These are phyloP conservation scores for Ustilago crameri DNA, from an alignment of 1,284 basidiomycete species.

Conservation along the genomic window DNA sequence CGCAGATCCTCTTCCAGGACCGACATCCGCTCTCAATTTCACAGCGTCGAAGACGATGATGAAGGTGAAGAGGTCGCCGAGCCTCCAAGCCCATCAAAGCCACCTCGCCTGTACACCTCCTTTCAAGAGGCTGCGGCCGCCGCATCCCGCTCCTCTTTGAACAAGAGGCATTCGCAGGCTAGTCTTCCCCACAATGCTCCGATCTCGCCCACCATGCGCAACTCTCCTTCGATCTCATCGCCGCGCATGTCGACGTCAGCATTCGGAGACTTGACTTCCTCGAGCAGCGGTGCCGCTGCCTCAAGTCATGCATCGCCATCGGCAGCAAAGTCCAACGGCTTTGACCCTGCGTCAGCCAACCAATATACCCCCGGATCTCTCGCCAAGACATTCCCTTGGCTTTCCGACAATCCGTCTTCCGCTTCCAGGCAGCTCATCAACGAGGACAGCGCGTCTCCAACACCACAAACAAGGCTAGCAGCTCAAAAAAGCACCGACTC, in stretches of 20 bases:
- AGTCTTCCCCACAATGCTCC: constrained; percentile 18
- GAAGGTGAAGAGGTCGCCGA: constrained; percentile 11
- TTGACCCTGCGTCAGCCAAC: constrained; percentile 28
- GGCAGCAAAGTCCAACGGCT: constrained; percentile 10
- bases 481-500: constrained; percentile 16
- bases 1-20: constrained; percentile 36
- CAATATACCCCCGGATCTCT: constrained; percentile 36
- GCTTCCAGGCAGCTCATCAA: constrained; percentile 6
- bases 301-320: constrained; percentile 14
- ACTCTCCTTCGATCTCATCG: constrained; percentile 32
- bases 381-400: constrained; percentile 36
- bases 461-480: constrained; percentile 2
- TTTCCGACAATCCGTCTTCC: constrained; percentile 17
- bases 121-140: constrained; percentile 45
- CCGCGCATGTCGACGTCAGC: constrained; percentile 17
- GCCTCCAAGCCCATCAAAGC: constrained; percentile 4
- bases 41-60: constrained; percentile 16
- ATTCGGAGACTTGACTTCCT: constrained; percentile 3
- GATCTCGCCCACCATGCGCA: constrained; percentile 21
- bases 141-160: constrained; percentile 43
- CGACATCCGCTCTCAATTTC: constrained; percentile 30
- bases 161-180: constrained; percentile 25
- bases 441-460: constrained; percentile 6
- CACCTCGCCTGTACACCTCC: constrained; percentile 35
- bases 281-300: constrained; percentile 4